Evolutionary conservation across 2,329 filamentous ascomycete genomes (phyloP), one percentile per base, ranked within the genome.

Genomic region (Xylaria sp.): DNA sequence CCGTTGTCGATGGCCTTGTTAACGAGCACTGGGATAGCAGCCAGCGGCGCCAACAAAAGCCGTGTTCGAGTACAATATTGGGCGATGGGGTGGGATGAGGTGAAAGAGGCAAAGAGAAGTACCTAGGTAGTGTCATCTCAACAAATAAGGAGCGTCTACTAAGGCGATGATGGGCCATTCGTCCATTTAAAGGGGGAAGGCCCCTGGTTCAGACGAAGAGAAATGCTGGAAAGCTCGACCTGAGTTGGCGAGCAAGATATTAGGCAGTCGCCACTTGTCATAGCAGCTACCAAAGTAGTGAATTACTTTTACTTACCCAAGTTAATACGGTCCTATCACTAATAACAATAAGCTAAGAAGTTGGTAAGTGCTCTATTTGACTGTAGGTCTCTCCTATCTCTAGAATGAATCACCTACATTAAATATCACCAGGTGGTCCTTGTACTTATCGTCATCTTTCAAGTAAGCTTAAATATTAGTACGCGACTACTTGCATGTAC

Each of bases 1-100:
- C 61, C 54, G 71, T 68, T 63, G 29, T 63, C 55, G 50, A 69
- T 56, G 55, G 63, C 57, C 47, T 55, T 39, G 61, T 57, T 53
- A 63, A 65, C 65, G 42, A 65, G 65, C 65, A 65, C 65, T 45
- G 61, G 65, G 36, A 65, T 39, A 68, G 51, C 59, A 68, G 51
- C 65, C 62, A 68, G 68, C 36, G 58, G 55, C 62, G 59, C 56
- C 61, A 61, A 63, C 65, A 61, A 58, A 17, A 63, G 61, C 65
- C 56, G 65, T 68, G 39, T 60, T 60, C 25, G 59, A 61, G 61
- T 60, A 65, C 58, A 51, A 69, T 68, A 63, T 47, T 68, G 59
- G 57, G 54, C 49, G 54, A 57, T 63, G 50, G 53, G 45, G 42
- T 64, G 50, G 66, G 53, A 51, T 33, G 25, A 5, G 38, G 36